Evolutionary conservation across 75 land plant genomes (phyloP).

Genomic region (Pseudotsuga menziesii): DNA sequence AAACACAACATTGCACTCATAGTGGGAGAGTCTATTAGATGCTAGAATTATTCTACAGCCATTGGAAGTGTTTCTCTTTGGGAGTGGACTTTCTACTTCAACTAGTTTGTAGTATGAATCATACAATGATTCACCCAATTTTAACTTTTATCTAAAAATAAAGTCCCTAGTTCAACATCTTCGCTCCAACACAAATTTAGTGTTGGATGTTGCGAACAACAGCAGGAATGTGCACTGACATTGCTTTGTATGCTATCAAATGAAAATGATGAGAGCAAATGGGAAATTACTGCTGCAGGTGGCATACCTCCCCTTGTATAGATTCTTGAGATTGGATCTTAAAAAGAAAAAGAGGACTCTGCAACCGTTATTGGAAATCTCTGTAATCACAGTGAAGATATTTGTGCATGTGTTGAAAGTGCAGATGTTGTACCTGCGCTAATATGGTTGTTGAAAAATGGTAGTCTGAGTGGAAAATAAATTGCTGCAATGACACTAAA

Average conservation of each 20-base stretch:
- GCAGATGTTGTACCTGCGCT: slow-evolving; percentile 99
- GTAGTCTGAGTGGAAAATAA: slow-evolving; percentile 78
- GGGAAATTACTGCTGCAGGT: slow-evolving; percentile 99
- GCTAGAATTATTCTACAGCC: too few relatives aligned
- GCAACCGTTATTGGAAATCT: slow-evolving; percentile 90
- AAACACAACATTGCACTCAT: too few relatives aligned
- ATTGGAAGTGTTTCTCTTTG: too few relatives aligned
- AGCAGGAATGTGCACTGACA: slow-evolving; percentile 95
- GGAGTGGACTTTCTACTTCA: too few relatives aligned
- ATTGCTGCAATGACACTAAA: slow-evolving; percentile 90
- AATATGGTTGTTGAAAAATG: slow-evolving; percentile 93
- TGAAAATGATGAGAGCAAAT: slow-evolving; percentile 96
- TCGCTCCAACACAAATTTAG: too few relatives aligned
- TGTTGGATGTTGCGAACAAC: too few relatives aligned
- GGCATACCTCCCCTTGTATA: slow-evolving; percentile 98
- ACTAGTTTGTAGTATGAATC: too few relatives aligned
- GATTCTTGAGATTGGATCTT: slow-evolving; percentile 85
- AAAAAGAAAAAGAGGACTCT: slow-evolving; percentile 94
- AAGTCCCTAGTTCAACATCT: too few relatives aligned
- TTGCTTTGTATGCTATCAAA: slow-evolving; percentile 77
- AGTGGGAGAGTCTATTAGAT: too few relatives aligned
- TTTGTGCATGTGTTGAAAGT: slow-evolving; percentile 94
- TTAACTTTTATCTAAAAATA: too few relatives aligned
- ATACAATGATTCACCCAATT: too few relatives aligned
- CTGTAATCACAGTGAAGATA: slow-evolving; percentile 97